A percentile compares a stretch with the other conserved stretches of the same genome.
These are phyloP conservation scores for Mycena galopus DNA, from an alignment of 768 basidiomycete species.

Conservation along the genomic window DNA sequence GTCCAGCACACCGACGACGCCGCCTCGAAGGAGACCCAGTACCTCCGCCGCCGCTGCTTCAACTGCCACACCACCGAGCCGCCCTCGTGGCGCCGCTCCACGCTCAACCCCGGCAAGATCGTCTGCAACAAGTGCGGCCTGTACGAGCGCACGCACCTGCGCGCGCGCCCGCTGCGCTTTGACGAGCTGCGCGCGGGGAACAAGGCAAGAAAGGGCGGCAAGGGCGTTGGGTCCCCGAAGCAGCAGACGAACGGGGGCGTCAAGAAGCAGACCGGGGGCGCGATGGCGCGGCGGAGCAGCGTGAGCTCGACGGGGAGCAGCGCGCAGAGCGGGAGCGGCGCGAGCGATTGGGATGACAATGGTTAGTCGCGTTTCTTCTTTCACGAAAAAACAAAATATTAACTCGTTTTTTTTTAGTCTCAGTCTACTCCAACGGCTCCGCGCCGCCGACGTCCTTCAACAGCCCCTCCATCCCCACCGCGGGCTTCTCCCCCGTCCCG, in stretches of 20 bases:
- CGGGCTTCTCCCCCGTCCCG: conserved; percentile 56
- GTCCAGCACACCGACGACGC: conserved; percentile 94
- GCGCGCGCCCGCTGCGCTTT: conserved; percentile 86
- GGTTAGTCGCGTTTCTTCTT: conserved; percentile 61
- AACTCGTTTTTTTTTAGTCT: conserved; percentile 48
- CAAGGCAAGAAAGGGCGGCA: conserved; percentile 77
- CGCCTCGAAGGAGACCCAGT: conserved; percentile 91
- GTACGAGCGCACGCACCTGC: conserved; percentile 90
- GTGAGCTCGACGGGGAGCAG: conserved; percentile 71
- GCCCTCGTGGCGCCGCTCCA: conserved; percentile 88
- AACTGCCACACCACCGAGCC: conserved; percentile 95
- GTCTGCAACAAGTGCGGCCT: conserved; percentile 96
- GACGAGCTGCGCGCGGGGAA: conserved; percentile 91
- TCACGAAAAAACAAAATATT: too few relatives aligned
- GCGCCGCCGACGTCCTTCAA: conserved; percentile 75
- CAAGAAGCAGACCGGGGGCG: conserved; percentile 34
- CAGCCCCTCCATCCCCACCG: conserved; percentile 49
- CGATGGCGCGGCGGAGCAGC: conserved; percentile 69
- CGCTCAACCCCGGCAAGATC: conserved; percentile 92
- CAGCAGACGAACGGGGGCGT: conserved; percentile 44
- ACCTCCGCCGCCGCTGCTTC: conserved; percentile 88
- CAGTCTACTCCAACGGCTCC: conserved; percentile 70
- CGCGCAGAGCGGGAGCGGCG: conserved; percentile 68
- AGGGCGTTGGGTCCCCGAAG: conserved; percentile 45
- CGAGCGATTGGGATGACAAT: conserved; percentile 88